Base-by-base conservation (phyloP, 2,329 filamentous ascomycete species). In the Dactylella cylindrospora region DNA sequence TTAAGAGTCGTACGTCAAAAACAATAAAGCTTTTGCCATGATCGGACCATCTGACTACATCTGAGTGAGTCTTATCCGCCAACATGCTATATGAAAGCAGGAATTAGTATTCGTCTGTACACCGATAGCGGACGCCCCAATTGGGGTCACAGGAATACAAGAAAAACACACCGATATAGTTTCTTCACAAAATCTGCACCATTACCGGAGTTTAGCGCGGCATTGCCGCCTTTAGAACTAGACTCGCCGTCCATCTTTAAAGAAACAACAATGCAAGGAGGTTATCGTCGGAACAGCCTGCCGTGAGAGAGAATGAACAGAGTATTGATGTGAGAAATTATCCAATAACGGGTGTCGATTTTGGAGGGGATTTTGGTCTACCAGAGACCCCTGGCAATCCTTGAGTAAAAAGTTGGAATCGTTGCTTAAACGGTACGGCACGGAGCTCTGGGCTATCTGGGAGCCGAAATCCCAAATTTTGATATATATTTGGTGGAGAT, bases 21-120 rank as follows among this genome's bases (percentile, higher is more conserved):
- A 98, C 94, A 57, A 98, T 91, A 71, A 98, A 98, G 68, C 90
- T 95, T 71, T 96, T 88, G 49, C 90, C 90, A 66, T 90, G 85
- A 68, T 95, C 89, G 61, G 90, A 90, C 93, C 93, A 98, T 75
- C 91, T 81, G 41, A 97, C 93, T 64, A 97, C 90, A 64, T 86
- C 85, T 69, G 90, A 84, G 73, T 98, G 94, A 47, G 88, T 85
- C 28, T 90, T 90, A 71, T 94, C 94, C 75, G 97, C 91, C 70
- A 98, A 78, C 93, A 98, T 98, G 73, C 89, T 95, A 66, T 70
- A 26, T 10, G n/a, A n/a, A 41, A 40, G 2, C 8, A 32, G 2
- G 4, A 22, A 19, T 47, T 38, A 47, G 44, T 33, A 28, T 46
- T 4, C 5, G 7, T 20, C n/a, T n/a, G n/a, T n/a, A n/a, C n/a